These are phyloP conservation scores for Rhizoclosmatium sp. DNA, from an alignment of 192 early-diverging fungal genomes.

Conservation along the genomic window DNA sequence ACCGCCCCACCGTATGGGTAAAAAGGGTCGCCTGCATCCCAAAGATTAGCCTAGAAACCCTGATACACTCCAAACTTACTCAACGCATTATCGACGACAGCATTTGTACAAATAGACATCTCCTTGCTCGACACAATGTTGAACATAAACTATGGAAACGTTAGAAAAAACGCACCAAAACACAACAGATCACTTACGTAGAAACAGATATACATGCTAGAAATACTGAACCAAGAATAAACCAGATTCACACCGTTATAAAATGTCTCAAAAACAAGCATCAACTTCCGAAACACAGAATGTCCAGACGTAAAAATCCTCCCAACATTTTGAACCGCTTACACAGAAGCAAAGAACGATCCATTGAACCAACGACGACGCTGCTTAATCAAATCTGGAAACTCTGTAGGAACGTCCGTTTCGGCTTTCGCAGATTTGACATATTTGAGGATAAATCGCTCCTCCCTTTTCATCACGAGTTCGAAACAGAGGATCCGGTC, in stretches of 20 bases:
- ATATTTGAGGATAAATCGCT: slow-evolving; percentile 73
- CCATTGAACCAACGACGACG: slow-evolving; percentile 85
- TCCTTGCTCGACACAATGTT: slow-evolving; percentile 31
- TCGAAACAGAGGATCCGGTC: slow-evolving; percentile 88
- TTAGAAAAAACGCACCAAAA: background rate
- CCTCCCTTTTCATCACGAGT: slow-evolving; percentile 70
- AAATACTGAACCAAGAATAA: slow-evolving; percentile 51
- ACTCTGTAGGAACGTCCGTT: slow-evolving; percentile 77
- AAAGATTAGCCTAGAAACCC: too few relatives aligned
- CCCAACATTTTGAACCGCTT: slow-evolving; percentile 66
- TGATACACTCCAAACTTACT: too few relatives aligned
- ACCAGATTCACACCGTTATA: slow-evolving; percentile 74
- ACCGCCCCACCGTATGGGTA: slow-evolving; percentile 27
- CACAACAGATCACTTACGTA: slow-evolving; percentile 32
- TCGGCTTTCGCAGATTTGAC: slow-evolving; percentile 69
- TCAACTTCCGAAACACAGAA: slow-evolving; percentile 56
- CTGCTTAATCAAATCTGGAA: slow-evolving; percentile 81
- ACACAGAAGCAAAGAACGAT: slow-evolving; percentile 76
- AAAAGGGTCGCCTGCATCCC: slow-evolving; percentile 36
- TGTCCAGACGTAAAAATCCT: slow-evolving; percentile 66
- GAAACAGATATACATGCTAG: slow-evolving; percentile 65
- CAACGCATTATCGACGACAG: background rate
- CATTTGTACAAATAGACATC: slow-evolving; percentile 6
- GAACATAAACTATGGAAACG: slow-evolving; percentile 31
- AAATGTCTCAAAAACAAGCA: slow-evolving; percentile 67